Evolutionary conservation across 768 basidiomycete genomes (phyloP).

Genomic region (Holtermannia corniformis): DNA sequence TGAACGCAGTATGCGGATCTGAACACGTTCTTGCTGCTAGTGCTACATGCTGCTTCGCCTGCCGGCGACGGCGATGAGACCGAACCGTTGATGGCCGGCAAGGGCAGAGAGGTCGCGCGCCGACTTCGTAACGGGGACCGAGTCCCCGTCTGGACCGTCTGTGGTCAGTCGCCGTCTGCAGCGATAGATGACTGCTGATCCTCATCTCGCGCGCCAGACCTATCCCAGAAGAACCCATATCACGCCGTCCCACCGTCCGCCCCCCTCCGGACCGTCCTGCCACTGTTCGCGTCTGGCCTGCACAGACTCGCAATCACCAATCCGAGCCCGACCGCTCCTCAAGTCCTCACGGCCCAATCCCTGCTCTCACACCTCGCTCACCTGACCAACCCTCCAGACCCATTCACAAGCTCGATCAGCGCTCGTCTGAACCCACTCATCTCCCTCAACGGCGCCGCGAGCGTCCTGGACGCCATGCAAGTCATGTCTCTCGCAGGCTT

Average conservation of each 20-base stretch:
- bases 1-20: conserved; percentile 26
- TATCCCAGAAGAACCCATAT: conserved; percentile 28
- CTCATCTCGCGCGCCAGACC: conserved; percentile 10
- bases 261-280: conserved; percentile 12
- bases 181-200: neutral
- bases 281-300: conserved; percentile 22
- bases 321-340: conserved; percentile 2
- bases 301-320: conserved; percentile 19
- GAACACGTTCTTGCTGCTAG: conserved; percentile 26
- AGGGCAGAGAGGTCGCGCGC: neutral
- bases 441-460: conserved; percentile 16
- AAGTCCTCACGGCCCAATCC: conserved; percentile 11
- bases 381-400: conserved; percentile 2
- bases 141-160: conserved; percentile 13
- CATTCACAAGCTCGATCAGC: conserved; percentile 3
- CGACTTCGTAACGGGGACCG: conserved; percentile 8
- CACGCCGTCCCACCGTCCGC: conserved; percentile 10
- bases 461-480: conserved; percentile 30
- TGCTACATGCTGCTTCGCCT: conserved; percentile 16
- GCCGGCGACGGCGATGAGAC: neutral
- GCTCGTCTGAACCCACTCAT: conserved; percentile 20
- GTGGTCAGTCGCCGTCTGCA: conserved; percentile 11
- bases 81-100: neutral
- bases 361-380: conserved; percentile 16
- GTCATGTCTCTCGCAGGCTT: conserved; percentile 22